phyloP scores from a whole-genome alignment of 164 flowering plant species.

The Dillenia turbinata region DNA sequence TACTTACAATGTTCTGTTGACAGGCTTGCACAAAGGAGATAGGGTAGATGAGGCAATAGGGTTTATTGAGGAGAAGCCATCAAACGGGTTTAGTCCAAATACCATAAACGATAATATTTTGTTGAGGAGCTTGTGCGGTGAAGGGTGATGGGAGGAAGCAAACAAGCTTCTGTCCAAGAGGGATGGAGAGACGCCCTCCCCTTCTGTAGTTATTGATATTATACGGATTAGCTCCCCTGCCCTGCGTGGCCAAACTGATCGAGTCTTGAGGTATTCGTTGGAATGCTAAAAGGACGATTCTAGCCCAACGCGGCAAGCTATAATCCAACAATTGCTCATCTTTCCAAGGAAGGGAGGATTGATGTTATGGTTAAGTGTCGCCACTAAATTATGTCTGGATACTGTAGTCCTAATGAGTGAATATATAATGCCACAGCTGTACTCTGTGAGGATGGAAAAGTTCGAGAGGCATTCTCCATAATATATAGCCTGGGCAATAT shows the following conservation, averaged over 20 bases:
- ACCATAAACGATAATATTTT: conserved; percentile 79
- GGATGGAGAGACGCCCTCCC: conserved; percentile 59
- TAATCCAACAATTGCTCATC: conserved; percentile 65
- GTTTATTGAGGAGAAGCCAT: conserved; percentile 59
- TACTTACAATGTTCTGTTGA: conserved; percentile 78
- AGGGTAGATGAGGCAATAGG: conserved; percentile 61
- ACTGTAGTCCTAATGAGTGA: conserved; percentile 66
- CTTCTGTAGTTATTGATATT: conserved; percentile 67
- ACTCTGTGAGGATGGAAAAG: conserved; percentile 59
- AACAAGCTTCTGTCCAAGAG: conserved; percentile 67
- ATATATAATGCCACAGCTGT: conserved; percentile 74
- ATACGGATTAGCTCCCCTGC: conserved; percentile 75
- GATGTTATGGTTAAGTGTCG: conserved; percentile 54
- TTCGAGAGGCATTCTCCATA: conserved; percentile 69
- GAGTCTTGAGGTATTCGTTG: conserved; percentile 60
- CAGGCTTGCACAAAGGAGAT: conserved; percentile 83
- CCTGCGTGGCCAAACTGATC: conserved; percentile 48
- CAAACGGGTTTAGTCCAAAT: conserved; percentile 71
- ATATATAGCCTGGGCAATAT: conserved; percentile 56
- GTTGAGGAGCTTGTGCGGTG: conserved; percentile 58
- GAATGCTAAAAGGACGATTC: conserved; percentile 42
- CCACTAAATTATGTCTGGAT: conserved; percentile 52
- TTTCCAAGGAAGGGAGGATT: conserved; percentile 64
- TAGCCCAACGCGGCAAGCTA: conserved; percentile 63
- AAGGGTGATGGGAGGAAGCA: conserved; percentile 78